Percentiles rank a stretch among this genome's conserved stretches.
Conservation (phyloP, 1,284 basidiomycete species). For the Phaffia rhodozyma region DNA sequence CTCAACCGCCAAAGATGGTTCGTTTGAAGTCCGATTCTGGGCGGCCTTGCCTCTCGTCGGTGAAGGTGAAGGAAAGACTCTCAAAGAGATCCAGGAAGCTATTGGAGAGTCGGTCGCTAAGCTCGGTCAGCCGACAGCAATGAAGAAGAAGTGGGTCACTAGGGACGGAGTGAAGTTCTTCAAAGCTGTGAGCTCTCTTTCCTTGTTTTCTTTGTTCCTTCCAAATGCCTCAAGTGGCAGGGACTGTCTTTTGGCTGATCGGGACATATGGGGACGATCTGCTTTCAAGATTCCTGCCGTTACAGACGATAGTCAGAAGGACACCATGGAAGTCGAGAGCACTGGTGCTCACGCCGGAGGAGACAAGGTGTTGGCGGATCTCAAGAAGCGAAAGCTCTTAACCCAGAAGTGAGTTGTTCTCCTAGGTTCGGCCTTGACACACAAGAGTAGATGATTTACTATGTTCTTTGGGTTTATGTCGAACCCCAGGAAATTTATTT, state of each 20-base stretch:
- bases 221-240: background rate
- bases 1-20: conserved; percentile 66
- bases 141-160: conserved; percentile 93
- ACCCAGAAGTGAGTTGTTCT: conserved; percentile 32
- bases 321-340: conserved; percentile 61
- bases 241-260: background rate
- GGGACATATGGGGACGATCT: background rate
- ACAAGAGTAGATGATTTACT: background rate
- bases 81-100: conserved; percentile 51
- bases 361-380: conserved; percentile 69
- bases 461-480: background rate
- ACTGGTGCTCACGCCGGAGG: conserved; percentile 57
- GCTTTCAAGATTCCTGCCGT: conserved; percentile 47
- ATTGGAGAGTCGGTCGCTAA: conserved; percentile 77
- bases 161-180: conserved; percentile 85
- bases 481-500: conserved; percentile 68
- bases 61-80: conserved; percentile 51
- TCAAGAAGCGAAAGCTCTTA: conserved; percentile 81
- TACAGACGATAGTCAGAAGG: conserved; percentile 57
- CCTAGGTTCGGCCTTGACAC: background rate
- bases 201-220: conserved; percentile 17
- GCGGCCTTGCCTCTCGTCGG: conserved; percentile 60
- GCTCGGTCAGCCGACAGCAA: conserved; percentile 82
- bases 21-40: conserved; percentile 92
- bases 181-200: conserved; percentile 51